Evolutionary conservation across 768 basidiomycete species (phyloP), one percentile per base, ranked within the genome.

Genomic region (Terana coerulea): DNA sequence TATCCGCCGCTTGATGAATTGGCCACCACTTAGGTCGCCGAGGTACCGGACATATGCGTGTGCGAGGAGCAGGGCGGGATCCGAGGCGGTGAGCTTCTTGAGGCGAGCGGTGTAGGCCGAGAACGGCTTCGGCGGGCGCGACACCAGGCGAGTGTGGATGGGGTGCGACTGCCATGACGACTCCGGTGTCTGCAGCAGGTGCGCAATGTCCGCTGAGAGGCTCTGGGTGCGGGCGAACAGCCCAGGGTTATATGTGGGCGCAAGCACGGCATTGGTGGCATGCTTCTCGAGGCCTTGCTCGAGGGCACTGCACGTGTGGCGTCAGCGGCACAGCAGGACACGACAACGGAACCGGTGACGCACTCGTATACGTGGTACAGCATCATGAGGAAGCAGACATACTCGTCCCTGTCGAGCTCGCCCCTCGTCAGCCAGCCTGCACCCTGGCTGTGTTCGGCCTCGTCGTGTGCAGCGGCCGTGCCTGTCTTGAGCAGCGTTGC

Each of bases 21-120:
- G 89, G 1, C 90, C 89, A 4, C 89, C 88, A 37, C 83, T 86
- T 28, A 91, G 72, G 64, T 91, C 88, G 42, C 88, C 89, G 28
- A 91, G 76, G 66, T 91, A 91, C 29, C 88, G 78, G n/a, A 89
- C 85, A 61, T 91, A 91, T 1, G 88, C 75, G 65, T 91, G 90
- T 0, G 88, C 84, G 6, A 91, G 75, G 7, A 92, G 76, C 5
- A n/a, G 47, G 28, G 24, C 48, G n/a, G 46, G 36, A 11, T 48
- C 19, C 24, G 73, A 69, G 46, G 70, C 67, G 9, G 75, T 63
- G 35, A 86, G 69, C n/a, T 69, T 59, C 9, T 70, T 61, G 37
- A 91, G 72, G 42, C 84, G 81, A 5, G 66, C 56, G 52, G 79
- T 64, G 66, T 88, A 91, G 3, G 65, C 67, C 2, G 66, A 51